Base-by-base conservation (phyloP, 192 early-diverging fungal species). In the Rhizophlyctis rosea region DNA sequence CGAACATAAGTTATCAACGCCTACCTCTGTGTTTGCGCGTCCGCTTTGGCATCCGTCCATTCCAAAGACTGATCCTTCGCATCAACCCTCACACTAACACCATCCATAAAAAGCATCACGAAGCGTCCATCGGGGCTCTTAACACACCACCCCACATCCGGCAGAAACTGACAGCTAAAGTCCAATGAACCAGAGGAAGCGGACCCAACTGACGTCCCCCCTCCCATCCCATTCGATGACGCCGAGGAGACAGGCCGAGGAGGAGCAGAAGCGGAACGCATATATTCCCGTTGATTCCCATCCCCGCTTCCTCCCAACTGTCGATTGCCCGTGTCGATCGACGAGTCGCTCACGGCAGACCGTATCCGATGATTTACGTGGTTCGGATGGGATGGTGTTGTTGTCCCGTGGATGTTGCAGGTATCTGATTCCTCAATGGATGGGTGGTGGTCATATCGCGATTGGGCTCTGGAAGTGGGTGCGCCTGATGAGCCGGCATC, bases 91-190 rank as follows among this genome's bases (percentile, higher is more conserved):
- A 73, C 39, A 18, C 68, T 28, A 16, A 76, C 54, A 5, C 81
- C 81, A 61, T 83, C 81, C n/a, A 57, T 53, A 55, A 83, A 83
- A 53, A 83, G 51, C 75, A 83, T 76, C 34, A 66, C 44, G 51
- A 69, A 83, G 18, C 53, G 21, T 11, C 69, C 68, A 30, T 75
- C 71, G 5, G 34, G 25, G 2, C 57, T 60, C 47, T 69, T 63
- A 3, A 75, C 34, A 51, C 78, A 81, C 81, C 81, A 83, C 24
- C 81, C 81, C 14, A 83, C 68, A 30, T 62, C 69, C 47, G 49
- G 52, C 32, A 80, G 24, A 57, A 58, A 75, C 57, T 73, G 27
- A 23, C 50, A 72, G 34, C 55, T 52, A 33, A 57, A 14, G 14
- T 61, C 49, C 25, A 36, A 21, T 16, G 50, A 39, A 4, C 54